Evolutionary conservation across 2,329 filamentous ascomycete genomes (phyloP).

Genomic region (Aspergillus piperis): DNA sequence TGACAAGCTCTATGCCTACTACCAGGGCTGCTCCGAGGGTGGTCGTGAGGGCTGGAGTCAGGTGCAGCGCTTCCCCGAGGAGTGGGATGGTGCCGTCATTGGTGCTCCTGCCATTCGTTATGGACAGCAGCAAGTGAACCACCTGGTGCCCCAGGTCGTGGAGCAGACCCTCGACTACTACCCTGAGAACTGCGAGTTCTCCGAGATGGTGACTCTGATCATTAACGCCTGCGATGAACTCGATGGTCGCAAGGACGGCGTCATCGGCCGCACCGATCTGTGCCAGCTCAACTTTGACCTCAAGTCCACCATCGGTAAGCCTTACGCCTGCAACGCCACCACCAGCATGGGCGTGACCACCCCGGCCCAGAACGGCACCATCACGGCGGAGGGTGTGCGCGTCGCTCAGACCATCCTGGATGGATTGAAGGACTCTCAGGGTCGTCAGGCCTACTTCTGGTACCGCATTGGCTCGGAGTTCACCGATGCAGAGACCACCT

Average conservation of each 20-base stretch:
- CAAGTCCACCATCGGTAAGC: slow-evolving; percentile 47
- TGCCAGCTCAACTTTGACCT: slow-evolving; percentile 52
- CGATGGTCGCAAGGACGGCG: slow-evolving; percentile 57
- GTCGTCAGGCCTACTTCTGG: slow-evolving; percentile 45
- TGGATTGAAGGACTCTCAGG: slow-evolving; percentile 45
- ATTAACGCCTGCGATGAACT: slow-evolving; percentile 58
- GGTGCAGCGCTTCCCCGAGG: slow-evolving; percentile 52
- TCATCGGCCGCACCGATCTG: slow-evolving; percentile 53
- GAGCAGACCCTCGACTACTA: slow-evolving; percentile 47
- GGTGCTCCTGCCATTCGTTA: slow-evolving; percentile 53
- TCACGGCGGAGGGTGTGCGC: slow-evolving; percentile 30
- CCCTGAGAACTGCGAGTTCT: slow-evolving; percentile 40
- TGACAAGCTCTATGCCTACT: slow-evolving; percentile 49
- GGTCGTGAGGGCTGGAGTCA: slow-evolving; percentile 56
- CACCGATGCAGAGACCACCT: slow-evolving; percentile 28
- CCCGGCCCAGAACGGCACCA: slow-evolving; percentile 35
- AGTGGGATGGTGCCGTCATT: slow-evolving; percentile 50
- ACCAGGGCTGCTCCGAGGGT: slow-evolving; percentile 58
- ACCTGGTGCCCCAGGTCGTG: slow-evolving; percentile 41
- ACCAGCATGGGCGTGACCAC: slow-evolving; percentile 27
- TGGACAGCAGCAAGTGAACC: slow-evolving; percentile 47
- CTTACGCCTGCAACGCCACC: slow-evolving; percentile 47
- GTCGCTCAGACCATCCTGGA: slow-evolving; percentile 41
- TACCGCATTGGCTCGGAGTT: slow-evolving; percentile 33
- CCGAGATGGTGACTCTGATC: slow-evolving; percentile 51